Evolutionary conservation across 2,329 filamentous ascomycete genomes (phyloP).

Genomic region (Ustulina deusta): DNA sequence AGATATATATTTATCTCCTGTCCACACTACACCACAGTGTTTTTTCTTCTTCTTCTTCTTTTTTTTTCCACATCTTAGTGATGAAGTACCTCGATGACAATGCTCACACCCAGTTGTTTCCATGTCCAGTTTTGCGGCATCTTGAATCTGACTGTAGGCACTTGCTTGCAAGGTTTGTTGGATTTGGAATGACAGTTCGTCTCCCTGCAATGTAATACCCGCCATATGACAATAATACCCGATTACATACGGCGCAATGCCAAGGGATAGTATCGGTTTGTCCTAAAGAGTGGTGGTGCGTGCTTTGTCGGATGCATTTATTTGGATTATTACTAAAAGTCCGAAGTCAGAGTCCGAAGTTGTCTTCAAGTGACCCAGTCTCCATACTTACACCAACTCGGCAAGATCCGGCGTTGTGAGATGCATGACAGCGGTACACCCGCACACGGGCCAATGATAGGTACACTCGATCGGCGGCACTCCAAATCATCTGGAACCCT

Average conservation of each 20-base stretch:
- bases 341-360: not conserved
- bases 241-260: constrained; percentile 24
- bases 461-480: not conserved
- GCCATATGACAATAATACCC: constrained; percentile 10
- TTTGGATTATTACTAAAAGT: constrained; percentile 18
- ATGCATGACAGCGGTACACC: constrained; percentile 20
- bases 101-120: not conserved
- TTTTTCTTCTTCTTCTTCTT: no score
- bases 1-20: constrained; percentile 25
- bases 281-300: not conserved
- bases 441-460: constrained; percentile 4
- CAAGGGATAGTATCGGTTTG: constrained; percentile 18
- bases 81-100: not conserved
- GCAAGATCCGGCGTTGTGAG: not conserved
- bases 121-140: constrained; percentile 1
- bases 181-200: constrained; percentile 28
- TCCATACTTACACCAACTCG: no score
- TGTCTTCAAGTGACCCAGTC: not conserved
- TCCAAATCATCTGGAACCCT: constrained; percentile 19
- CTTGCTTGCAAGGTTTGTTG: constrained; percentile 13
- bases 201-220: constrained; percentile 5
- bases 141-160: constrained; percentile 24
- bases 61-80: not conserved
- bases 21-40: not conserved
- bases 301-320: constrained; percentile 2